phyloP scores from a whole-genome alignment of 371 early-diverging fungal species.

The Mortierella sp. region DNA sequence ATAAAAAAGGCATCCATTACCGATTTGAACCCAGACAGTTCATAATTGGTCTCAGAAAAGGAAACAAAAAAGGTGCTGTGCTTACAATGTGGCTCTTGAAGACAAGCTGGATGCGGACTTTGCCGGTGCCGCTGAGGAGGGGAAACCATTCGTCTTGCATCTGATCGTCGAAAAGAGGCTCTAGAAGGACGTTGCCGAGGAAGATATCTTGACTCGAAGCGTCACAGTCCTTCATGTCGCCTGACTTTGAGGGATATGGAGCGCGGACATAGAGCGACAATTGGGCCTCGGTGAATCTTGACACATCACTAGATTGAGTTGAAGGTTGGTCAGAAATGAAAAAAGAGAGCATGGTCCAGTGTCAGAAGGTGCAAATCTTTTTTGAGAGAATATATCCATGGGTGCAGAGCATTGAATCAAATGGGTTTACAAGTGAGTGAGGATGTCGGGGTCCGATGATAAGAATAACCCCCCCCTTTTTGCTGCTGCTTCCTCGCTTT shows the following conservation, averaged over 20 bases:
- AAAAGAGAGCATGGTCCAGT: background rate
- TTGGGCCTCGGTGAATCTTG: constrained; percentile 84
- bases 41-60: background rate
- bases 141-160: constrained; percentile 72
- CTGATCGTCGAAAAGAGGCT: constrained; percentile 73
- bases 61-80: background rate
- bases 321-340: constrained; percentile 1
- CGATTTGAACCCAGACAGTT: background rate
- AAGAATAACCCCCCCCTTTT: background rate
- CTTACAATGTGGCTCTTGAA: constrained; percentile 76
- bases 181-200: constrained; percentile 75
- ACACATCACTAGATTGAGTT: constrained; percentile 83
- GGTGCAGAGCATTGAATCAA: background rate
- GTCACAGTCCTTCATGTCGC: constrained; percentile 60
- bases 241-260: constrained; percentile 53
- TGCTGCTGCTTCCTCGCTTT: too few relatives aligned
- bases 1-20: background rate
- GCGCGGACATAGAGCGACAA: constrained; percentile 90
- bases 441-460: constrained; percentile 4
- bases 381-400: background rate
- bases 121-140: constrained; percentile 74
- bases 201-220: constrained; percentile 70
- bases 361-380: background rate
- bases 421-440: background rate
- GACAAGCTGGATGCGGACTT: constrained; percentile 76